These are phyloP conservation scores for Lepiota subincarnata DNA, from an alignment of 768 basidiomycete species.

Conservation along the genomic window DNA sequence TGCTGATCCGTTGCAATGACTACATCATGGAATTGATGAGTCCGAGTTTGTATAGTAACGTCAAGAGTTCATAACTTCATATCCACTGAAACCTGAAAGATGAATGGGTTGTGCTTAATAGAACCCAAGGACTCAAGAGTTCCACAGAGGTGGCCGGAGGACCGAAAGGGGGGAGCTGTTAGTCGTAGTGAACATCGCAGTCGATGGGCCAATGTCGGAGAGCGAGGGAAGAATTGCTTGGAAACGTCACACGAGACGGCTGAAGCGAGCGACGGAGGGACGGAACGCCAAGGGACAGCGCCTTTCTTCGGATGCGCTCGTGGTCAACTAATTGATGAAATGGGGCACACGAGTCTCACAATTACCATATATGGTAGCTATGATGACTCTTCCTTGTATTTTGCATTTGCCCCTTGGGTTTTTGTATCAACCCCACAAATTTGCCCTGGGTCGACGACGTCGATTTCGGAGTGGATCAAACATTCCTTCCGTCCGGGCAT, in stretches of 20 bases:
- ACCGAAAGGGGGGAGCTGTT: too few species aligned
- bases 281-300: background rate
- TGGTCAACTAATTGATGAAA: background rate
- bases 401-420: too few species aligned
- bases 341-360: background rate
- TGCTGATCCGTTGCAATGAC: conserved; percentile 1
- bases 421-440: too few species aligned
- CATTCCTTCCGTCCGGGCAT: too few species aligned
- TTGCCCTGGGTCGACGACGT: too few species aligned
- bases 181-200: too few species aligned
- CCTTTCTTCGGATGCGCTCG: conserved; percentile 10
- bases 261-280: background rate
- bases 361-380: background rate
- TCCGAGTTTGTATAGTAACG: background rate
- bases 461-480: too few species aligned
- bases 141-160: background rate
- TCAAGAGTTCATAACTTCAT: background rate
- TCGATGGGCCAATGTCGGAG: background rate
- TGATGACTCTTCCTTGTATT: background rate
- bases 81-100: too few species aligned
- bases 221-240: conserved; percentile 5
- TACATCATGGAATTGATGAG: background rate
- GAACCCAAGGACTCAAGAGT: background rate
- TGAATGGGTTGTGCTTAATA: background rate
- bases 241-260: background rate